Percentiles rank a stretch among this genome's conserved stretches.
These are phyloP conservation scores for Aspergillus sp. DNA, from an alignment of 2,329 filamentous ascomycete species.

Conservation along the genomic window DNA sequence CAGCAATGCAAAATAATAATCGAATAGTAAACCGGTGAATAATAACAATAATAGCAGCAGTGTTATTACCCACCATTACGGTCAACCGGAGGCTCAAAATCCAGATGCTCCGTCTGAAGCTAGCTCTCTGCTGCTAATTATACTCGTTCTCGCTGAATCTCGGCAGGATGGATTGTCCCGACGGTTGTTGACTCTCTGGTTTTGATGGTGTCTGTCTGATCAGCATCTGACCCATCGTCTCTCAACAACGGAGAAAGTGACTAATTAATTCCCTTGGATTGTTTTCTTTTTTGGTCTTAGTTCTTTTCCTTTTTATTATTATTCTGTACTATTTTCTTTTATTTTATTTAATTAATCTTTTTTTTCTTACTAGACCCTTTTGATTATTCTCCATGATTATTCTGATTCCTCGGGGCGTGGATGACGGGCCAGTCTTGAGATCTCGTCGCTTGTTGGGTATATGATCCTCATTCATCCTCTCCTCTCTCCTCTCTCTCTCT, in stretches of 20 bases:
- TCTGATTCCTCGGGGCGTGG: background rate
- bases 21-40: too few species aligned
- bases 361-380: constrained; percentile 2
- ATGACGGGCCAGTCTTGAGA: background rate
- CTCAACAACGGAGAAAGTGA: constrained; percentile 9
- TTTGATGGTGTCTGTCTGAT: constrained; percentile 7
- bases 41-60: constrained; percentile 1
- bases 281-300: constrained; percentile 3
- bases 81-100: constrained; percentile 22
- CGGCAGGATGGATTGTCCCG: background rate
- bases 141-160: background rate
- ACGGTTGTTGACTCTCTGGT: background rate
- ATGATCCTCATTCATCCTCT: background rate
- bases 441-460: background rate
- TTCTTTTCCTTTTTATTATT: constrained; percentile 1
- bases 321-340: constrained; percentile 2
- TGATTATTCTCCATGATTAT: too few species aligned
- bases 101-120: constrained; percentile 11
- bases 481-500: background rate
- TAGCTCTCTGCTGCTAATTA: constrained; percentile 1
- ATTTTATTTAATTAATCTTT: constrained; percentile 3
- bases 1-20: too few species aligned
- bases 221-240: constrained; percentile 17
- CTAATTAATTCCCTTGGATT: constrained; percentile 1
- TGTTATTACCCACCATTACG: background rate